Base-by-base conservation (phyloP, 2,329 filamentous ascomycete species). In the Neofusicoccum laricinum region DNA sequence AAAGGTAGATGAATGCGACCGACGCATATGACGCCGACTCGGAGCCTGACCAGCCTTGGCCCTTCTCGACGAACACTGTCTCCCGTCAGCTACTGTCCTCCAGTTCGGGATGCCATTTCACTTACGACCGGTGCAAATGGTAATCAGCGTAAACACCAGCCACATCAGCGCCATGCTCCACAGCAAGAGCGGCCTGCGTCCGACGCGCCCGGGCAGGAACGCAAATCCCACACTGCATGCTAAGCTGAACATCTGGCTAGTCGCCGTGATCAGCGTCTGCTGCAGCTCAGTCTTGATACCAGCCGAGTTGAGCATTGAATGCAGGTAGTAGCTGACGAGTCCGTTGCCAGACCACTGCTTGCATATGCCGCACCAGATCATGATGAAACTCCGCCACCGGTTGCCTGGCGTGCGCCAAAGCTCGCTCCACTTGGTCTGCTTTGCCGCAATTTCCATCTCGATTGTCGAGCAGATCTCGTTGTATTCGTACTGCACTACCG, bases 391-490 rank as follows among this genome's bases (percentile, higher is more conserved):
- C 46, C 85, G 78, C 68, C 82, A 81, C 30, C 84, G 80, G 71
- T 86, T 87, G 40, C 83, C 85, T 7, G 58, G 58, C 5, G 58
- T 61, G 17, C 58, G 58, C 58, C 58, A 61, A 2, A 61, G 46
- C 36, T 61, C 58, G 19, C 45, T 49, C 58, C 58, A 61, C 34
- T n/a, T n/a, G 1, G 61, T 63, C 36, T 63, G 61, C 61, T 55
- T 63, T 14, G 61, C 61, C 2, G 46, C 61, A 25, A 82, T 82
- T 70, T 90, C 88, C 66, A 87, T 76, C 61, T 79, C 76, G 64
- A 90, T 84, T 12, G 86, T 88, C 70, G 88, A 82, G 70, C 83
- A 84, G 74, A 90, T 90, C 76, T 90, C 87, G 61, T 82, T 82
- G 73, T 82, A 88, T 73, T 90, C 86, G 72, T 87, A 88, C 69